phyloP scores from a whole-genome alignment of 2,329 filamentous ascomycete genomes.

The Penicillium thymicola region DNA sequence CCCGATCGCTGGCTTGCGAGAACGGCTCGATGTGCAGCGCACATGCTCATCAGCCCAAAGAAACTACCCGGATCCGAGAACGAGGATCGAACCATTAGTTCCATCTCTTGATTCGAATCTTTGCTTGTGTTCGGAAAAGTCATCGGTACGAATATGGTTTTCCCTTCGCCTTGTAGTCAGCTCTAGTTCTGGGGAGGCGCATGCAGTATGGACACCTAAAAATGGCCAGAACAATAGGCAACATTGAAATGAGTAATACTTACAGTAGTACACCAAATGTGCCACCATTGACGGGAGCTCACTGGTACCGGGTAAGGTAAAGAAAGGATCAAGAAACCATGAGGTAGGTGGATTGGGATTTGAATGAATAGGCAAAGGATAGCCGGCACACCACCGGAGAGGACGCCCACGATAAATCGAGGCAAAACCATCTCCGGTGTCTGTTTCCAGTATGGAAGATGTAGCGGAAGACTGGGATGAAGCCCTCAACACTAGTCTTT shows the following conservation, averaged over 20 bases:
- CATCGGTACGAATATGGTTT: slow-evolving; percentile 37
- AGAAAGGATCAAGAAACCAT: slow-evolving; percentile 37
- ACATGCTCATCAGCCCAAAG: slow-evolving; percentile 40
- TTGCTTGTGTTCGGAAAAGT: slow-evolving; percentile 37
- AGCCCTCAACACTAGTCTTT: slow-evolving; percentile 12
- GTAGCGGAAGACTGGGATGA: slow-evolving; percentile 13
- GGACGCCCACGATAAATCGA: slow-evolving; percentile 15
- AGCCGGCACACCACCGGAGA: slow-evolving; percentile 16
- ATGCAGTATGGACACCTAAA: neutral
- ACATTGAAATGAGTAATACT: slow-evolving; percentile 9
- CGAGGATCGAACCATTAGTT: slow-evolving; percentile 32
- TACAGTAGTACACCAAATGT: slow-evolving; percentile 35
- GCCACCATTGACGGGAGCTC: slow-evolving; percentile 28
- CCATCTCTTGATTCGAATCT: slow-evolving; percentile 22
- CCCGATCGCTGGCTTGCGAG: slow-evolving; percentile 27
- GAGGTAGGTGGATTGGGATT: slow-evolving; percentile 21
- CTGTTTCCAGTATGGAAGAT: slow-evolving; percentile 1
- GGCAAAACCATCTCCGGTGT: neutral
- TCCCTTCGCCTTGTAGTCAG: slow-evolving; percentile 27
- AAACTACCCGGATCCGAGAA: slow-evolving; percentile 38
- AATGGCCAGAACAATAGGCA: neutral
- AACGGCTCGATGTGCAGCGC: slow-evolving; percentile 39
- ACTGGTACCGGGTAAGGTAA: slow-evolving; percentile 29
- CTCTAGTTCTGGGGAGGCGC: neutral
- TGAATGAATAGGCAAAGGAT: slow-evolving; percentile 15